Evolutionary conservation across 768 basidiomycete genomes (phyloP), one percentile per base, ranked within the genome.

Genomic region (Leccinum arenicola): DNA sequence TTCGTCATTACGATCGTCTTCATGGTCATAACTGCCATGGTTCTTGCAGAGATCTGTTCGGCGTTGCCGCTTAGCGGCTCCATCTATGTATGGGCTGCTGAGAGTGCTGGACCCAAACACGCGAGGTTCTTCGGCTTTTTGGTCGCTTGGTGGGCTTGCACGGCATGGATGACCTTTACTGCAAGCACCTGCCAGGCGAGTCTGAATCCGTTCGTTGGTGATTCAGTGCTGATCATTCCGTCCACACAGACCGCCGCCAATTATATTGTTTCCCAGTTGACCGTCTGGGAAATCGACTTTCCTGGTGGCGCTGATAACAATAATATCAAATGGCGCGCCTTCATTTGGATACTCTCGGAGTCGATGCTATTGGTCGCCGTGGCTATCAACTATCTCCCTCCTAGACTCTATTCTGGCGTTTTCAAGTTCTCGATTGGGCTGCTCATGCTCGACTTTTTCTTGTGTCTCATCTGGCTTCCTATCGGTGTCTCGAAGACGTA

Each of bases 81-180:
- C 8, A 95, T 97, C 71, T 96, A 95, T 73, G 86, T 94, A 52
- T 96, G 94, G 94, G 91, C 93, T 0, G 93, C 93, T 17, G 93
- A 93, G 69, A 93, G 92, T 67, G 94, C 92, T 5, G 94, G 94
- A 2, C 87, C 87, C 6, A 92, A 91, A 64, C 87, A 91, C 66
- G 92, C 86, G 3, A 82, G 94, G 36, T 89, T 95, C 73, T 84
- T 93, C 63, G 93, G 92, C 1, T 93, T 95, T 75, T 72, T 93
- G 57, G 93, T 95, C 15, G 93, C 93, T 31, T 96, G 91, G 89
- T 96, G 93, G 93, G 80, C 91, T 14, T 88, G 87, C 58, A 94
- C 93, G 1, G 94, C 93, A n/a, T 96, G 94, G 94, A 93, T 93
- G 84, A 95, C 94, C 0, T 96, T 95, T 65, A 81, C 86, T 43